Evolutionary conservation across 148 eudicot genomes (phyloP).

Genomic region (Chenopodium berlandieri): DNA sequence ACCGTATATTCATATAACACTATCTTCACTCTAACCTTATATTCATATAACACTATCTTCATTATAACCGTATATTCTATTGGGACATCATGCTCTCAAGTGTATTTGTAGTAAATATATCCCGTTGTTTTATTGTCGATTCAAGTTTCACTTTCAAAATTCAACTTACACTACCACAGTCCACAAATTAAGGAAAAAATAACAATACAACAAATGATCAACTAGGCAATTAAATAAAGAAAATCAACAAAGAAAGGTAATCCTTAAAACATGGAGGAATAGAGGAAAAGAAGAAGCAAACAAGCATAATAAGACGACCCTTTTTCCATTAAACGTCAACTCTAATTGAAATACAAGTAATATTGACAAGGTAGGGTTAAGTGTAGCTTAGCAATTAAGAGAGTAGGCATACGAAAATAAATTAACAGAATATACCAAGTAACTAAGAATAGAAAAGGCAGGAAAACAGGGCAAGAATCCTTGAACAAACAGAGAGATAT

Average conservation of each 20-base stretch:
- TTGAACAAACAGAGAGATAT: not conserved
- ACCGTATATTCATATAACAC: no score
- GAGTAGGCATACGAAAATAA: not conserved
- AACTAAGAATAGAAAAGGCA: not conserved
- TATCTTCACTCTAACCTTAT: no score
- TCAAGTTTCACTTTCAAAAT: no score
- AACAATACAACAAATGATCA: not conserved
- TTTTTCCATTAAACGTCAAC: not conserved
- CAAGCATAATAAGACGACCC: conserved; percentile 9
- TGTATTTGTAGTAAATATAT: no score
- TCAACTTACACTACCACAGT: no score
- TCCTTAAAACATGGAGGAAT: conserved; percentile 17
- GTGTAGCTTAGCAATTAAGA: conserved; percentile 1
- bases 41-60: no score
- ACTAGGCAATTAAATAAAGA: not conserved
- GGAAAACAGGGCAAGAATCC: conserved; percentile 1
- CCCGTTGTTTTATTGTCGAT: no score
- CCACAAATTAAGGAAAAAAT: not conserved
- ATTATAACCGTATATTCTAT: no score
- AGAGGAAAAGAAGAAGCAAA: not conserved
- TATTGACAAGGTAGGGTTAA: not conserved
- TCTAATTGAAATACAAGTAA: not conserved
- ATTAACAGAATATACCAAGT: not conserved
- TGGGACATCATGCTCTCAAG: no score
- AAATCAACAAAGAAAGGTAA: not conserved